phyloP scores from a whole-genome alignment of 164 flowering plant genomes.

The Platanus orientalis region DNA sequence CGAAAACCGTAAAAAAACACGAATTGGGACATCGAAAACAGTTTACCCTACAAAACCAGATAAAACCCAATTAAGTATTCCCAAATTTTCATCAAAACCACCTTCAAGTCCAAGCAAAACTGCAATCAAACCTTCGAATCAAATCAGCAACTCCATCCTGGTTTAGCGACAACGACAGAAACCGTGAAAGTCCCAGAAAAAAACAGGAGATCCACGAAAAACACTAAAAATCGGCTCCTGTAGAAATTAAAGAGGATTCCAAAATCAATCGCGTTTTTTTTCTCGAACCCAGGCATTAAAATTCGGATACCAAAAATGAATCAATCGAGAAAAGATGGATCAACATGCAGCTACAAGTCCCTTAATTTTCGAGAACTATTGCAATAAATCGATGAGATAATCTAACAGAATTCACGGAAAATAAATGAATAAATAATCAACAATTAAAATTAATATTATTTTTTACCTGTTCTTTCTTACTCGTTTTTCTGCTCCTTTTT shows the following conservation, averaged over 20 bases:
- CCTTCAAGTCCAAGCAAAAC: conserved; percentile 3
- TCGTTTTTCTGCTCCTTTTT: no score
- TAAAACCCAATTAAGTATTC: neutral
- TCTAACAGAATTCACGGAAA: neutral
- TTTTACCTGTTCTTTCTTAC: no score
- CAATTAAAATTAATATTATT: no score
- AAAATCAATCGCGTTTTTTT: neutral
- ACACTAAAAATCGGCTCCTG: neutral
- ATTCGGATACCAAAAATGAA: neutral
- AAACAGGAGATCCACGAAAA: neutral
- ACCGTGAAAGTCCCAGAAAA: conserved; percentile 5
- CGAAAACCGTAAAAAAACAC: neutral
- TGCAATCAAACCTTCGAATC: neutral
- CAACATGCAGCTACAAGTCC: conserved; percentile 21
- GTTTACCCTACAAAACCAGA: neutral
- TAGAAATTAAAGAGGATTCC: neutral
- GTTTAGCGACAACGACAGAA: neutral
- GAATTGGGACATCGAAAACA: conserved; percentile 1
- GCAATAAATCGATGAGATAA: neutral
- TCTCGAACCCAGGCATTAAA: neutral
- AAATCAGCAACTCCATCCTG: neutral
- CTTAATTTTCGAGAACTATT: conserved; percentile 10
- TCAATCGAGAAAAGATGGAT: neutral
- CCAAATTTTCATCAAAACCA: conserved; percentile 1
- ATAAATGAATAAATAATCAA: neutral